A percentile compares a stretch with the other conserved stretches of the same genome.
These are phyloP conservation scores for Eucalyptus guilfoylei DNA, from an alignment of 345 rosid genomes.

Conservation along the genomic window DNA sequence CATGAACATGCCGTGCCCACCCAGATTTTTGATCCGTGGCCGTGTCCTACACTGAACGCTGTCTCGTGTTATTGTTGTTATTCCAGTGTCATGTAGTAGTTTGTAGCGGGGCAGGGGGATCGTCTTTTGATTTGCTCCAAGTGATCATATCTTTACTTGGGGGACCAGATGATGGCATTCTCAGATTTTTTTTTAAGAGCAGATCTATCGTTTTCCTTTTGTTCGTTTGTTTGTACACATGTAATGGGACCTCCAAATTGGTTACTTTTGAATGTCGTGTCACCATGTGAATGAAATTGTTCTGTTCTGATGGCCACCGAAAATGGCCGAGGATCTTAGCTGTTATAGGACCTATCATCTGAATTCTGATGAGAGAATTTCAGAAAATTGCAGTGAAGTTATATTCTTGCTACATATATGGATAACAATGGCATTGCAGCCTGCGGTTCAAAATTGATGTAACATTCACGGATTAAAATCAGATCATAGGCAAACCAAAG, in stretches of 20 bases:
- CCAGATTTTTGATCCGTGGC: not conserved
- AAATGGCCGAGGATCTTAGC: not conserved
- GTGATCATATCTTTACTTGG: not conserved
- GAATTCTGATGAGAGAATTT: not conserved
- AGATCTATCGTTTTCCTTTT: not conserved
- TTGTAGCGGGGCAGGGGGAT: not conserved
- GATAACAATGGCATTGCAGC: not conserved
- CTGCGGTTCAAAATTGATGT: not conserved
- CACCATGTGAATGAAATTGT: not conserved
- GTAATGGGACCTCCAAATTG: not conserved
- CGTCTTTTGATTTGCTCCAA: not conserved
- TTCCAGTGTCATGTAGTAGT: not conserved
- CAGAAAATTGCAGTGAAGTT: not conserved
- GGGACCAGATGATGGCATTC: not conserved
- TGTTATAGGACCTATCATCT: not conserved
- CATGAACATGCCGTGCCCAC: not conserved
- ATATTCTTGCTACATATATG: not conserved
- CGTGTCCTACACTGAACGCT: not conserved
- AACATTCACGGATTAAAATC: not conserved
- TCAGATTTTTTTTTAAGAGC: not conserved
- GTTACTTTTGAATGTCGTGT: not conserved
- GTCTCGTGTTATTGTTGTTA: not conserved
- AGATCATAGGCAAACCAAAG: not conserved
- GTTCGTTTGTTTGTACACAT: not conserved
- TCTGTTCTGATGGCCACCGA: not conserved